These are phyloP conservation scores for Mycena leptocephala DNA, from an alignment of 768 basidiomycete genomes.

Conservation along the genomic window DNA sequence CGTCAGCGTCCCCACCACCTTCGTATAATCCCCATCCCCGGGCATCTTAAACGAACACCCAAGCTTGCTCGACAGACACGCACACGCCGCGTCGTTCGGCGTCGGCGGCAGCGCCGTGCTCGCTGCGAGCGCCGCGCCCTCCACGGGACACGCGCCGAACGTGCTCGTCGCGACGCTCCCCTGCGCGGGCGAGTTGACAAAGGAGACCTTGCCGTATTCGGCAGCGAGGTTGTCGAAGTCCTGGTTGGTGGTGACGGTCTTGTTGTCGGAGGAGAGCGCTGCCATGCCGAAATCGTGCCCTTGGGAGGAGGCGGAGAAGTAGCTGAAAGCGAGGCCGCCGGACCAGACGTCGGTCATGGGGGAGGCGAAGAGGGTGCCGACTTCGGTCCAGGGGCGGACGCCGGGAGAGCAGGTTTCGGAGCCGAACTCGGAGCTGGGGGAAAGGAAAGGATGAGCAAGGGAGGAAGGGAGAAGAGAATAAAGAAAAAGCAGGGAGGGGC, in stretches of 20 bases:
- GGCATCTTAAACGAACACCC: constrained; percentile 81
- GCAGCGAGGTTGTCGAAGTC: constrained; percentile 80
- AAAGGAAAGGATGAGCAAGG: neutral
- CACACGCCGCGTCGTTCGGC: constrained; percentile 86
- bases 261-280: constrained; percentile 76
- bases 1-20: constrained; percentile 73
- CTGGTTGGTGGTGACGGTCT: constrained; percentile 74
- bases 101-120: constrained; percentile 86
- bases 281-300: constrained; percentile 91
- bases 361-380: constrained; percentile 77
- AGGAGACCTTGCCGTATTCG: constrained; percentile 72
- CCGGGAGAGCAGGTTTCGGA: constrained; percentile 46
- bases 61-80: constrained; percentile 78
- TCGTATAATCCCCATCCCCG: constrained; percentile 71
- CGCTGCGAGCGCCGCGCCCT: constrained; percentile 74
- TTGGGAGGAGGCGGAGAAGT: constrained; percentile 87
- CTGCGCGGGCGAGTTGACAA: constrained; percentile 73
- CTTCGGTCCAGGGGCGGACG: constrained; percentile 87
- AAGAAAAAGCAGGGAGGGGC: too few species aligned
- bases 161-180: constrained; percentile 59
- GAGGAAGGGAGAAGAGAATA: neutral
- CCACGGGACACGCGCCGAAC: constrained; percentile 78
- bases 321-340: constrained; percentile 91
- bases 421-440: constrained; percentile 32
- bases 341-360: constrained; percentile 88